Evolutionary conservation across 106 monocot genomes (phyloP).

Genomic region (Apostasia shenzhenica): DNA sequence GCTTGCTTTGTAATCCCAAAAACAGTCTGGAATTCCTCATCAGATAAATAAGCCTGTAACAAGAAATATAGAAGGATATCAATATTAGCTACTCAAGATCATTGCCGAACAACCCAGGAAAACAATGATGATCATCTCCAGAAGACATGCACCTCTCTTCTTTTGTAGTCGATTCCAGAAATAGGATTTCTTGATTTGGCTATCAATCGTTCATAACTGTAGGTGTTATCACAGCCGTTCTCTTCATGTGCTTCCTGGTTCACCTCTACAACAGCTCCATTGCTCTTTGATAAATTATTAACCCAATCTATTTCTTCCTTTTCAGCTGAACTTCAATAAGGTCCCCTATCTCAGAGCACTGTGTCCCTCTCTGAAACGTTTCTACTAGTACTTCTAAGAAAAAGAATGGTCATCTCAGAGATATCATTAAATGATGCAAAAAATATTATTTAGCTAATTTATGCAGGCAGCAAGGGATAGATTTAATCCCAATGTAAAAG

Average conservation of each 20-base stretch:
- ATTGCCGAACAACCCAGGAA: no score
- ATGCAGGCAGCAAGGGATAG: no score
- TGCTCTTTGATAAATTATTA: slow-evolving; percentile 14
- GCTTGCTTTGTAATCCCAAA: slow-evolving; percentile 67
- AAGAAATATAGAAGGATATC: neutral
- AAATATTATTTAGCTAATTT: no score
- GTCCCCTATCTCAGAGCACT: no score
- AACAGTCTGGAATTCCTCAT: slow-evolving; percentile 67
- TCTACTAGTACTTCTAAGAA: no score
- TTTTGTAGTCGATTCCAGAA: slow-evolving; percentile 67
- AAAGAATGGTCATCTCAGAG: no score
- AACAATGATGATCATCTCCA: neutral
- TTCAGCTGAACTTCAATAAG: no score
- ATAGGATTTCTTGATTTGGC: slow-evolving; percentile 71
- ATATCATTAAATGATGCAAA: no score
- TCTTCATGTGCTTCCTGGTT: slow-evolving; percentile 27
- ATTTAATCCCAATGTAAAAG: no score
- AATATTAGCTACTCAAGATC: neutral
- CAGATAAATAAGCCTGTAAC: slow-evolving; percentile 62
- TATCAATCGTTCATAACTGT: slow-evolving; percentile 75
- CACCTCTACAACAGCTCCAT: slow-evolving; percentile 25
- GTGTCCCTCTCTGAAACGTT: no score
- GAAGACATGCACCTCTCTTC: slow-evolving; percentile 61
- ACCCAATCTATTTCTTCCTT: no score
- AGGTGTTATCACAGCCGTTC: slow-evolving; percentile 37